Conservation (phyloP, 2,329 filamentous ascomycete species). For the Kalmusia sp. region DNA sequence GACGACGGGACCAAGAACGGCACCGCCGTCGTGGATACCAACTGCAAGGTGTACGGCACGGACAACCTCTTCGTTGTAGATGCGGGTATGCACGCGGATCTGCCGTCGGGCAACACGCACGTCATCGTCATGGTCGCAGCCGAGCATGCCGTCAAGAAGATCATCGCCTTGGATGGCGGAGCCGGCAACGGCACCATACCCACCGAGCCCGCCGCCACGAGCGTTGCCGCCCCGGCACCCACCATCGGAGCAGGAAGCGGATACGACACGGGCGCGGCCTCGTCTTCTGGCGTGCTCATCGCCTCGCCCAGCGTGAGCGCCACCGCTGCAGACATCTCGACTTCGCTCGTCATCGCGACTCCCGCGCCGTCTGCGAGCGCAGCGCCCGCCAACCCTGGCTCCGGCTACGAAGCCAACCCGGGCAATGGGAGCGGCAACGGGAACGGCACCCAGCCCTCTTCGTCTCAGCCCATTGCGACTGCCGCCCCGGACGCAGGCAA, state of each 20-base stretch:
- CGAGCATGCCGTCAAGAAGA: constrained; percentile 63
- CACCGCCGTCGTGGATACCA: constrained; percentile 66
- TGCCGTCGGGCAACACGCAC: constrained; percentile 70
- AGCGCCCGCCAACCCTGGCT: not conserved
- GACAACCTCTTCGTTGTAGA: constrained; percentile 60
- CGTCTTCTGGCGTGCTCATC: not conserved
- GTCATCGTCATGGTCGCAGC: constrained; percentile 67
- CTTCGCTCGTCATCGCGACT: not conserved
- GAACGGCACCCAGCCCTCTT: too few relatives aligned
- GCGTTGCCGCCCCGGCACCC: not conserved
- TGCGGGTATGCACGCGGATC: constrained; percentile 71
- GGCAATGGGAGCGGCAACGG: not conserved
- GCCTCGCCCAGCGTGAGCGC: too few relatives aligned
- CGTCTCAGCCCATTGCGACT: not conserved
- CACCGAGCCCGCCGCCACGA: not conserved
- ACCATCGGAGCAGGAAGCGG: not conserved
- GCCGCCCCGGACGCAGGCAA: not conserved
- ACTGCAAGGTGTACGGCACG: constrained; percentile 65
- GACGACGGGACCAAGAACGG: constrained; percentile 62
- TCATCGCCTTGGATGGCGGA: constrained; percentile 36
- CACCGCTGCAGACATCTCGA: not conserved
- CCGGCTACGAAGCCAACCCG: not conserved
- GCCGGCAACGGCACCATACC: not conserved
- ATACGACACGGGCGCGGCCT: not conserved
- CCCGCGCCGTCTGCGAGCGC: not conserved